phyloP scores from a whole-genome alignment of 1,284 basidiomycete genomes.

The Malassezia nana region DNA sequence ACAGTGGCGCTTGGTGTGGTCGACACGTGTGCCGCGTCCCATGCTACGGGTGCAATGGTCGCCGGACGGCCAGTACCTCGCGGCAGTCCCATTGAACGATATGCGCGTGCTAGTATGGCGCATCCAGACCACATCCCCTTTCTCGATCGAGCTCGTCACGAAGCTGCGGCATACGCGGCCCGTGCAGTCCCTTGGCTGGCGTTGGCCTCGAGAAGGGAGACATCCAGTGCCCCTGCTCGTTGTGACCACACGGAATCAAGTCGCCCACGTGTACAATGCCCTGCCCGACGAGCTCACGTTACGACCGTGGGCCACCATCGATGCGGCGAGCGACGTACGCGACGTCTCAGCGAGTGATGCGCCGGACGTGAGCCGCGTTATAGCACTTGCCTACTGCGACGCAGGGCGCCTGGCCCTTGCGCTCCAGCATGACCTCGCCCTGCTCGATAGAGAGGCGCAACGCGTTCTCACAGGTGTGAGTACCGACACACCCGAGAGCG shows the following conservation, averaged over 20 bases:
- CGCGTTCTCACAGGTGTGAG: not conserved
- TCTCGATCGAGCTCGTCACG: not conserved
- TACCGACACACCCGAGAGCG: not conserved
- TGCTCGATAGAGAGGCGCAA: constrained; percentile 1
- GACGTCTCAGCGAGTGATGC: not conserved
- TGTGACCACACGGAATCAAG: not conserved
- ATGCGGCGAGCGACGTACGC: constrained; percentile 2
- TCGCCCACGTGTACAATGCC: constrained; percentile 3
- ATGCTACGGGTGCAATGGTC: constrained; percentile 16
- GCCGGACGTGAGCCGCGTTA: not conserved
- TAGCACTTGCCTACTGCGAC: constrained; percentile 11
- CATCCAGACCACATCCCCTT: not conserved
- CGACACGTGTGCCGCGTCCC: not conserved
- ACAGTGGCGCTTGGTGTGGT: not conserved
- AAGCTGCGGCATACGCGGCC: constrained; percentile 7
- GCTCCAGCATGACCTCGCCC: constrained; percentile 8
- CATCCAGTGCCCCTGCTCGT: constrained; percentile 1
- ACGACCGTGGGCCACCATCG: constrained; percentile 9
- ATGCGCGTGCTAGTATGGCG: constrained; percentile 15
- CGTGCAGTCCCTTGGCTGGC: constrained; percentile 12
- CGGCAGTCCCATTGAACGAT: constrained; percentile 7
- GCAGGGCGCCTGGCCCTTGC: constrained; percentile 2
- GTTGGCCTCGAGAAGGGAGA: not conserved
- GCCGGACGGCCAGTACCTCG: constrained; percentile 9
- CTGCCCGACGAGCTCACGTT: constrained; percentile 2